phyloP scores from a whole-genome alignment of 2,329 filamentous ascomycete genomes.

The Colletotrichum cordylinicola region DNA sequence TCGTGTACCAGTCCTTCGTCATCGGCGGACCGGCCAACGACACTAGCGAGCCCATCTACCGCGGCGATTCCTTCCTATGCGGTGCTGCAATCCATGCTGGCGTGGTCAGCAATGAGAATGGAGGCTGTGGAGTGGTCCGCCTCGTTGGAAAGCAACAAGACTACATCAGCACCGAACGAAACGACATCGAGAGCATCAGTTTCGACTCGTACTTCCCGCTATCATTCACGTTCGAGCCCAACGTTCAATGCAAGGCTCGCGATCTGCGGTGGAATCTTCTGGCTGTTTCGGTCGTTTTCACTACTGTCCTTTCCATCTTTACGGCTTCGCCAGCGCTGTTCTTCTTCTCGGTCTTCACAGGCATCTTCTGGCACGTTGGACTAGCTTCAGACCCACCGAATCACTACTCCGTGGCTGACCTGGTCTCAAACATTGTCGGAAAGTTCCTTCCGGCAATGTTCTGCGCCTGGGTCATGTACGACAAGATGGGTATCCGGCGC shows the following conservation, averaged over 20 bases:
- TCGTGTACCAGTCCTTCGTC: conserved; percentile 69
- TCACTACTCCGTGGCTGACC: conserved; percentile 67
- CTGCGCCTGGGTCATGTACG: conserved; percentile 85
- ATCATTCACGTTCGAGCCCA: conserved; percentile 77
- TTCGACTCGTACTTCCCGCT: conserved; percentile 93
- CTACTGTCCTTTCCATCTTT: conserved; percentile 79
- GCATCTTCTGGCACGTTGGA: conserved; percentile 88
- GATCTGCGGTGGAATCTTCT: conserved; percentile 88
- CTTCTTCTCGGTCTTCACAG: conserved; percentile 83
- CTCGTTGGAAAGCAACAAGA: conserved; percentile 71
- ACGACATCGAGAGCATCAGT: conserved; percentile 77
- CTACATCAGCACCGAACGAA: conserved; percentile 68
- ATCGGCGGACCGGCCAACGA: conserved; percentile 67
- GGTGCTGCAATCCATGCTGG: conserved; percentile 85
- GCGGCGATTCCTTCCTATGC: conserved; percentile 89
- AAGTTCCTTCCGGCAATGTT: conserved; percentile 89
- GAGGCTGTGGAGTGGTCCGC: conserved; percentile 83
- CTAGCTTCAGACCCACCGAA: conserved; percentile 87
- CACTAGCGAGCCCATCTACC: conserved; percentile 66
- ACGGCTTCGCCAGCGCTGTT: conserved; percentile 80
- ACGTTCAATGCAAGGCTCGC: conserved; percentile 69
- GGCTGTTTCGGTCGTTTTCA: conserved; percentile 81
- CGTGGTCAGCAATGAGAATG: conserved; percentile 71
- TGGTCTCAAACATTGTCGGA: conserved; percentile 80
- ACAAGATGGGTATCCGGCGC: conserved; percentile 78